Conservation (phyloP, 352 stramenopile genomes). For the Phytophthora ohioensis region DNA sequence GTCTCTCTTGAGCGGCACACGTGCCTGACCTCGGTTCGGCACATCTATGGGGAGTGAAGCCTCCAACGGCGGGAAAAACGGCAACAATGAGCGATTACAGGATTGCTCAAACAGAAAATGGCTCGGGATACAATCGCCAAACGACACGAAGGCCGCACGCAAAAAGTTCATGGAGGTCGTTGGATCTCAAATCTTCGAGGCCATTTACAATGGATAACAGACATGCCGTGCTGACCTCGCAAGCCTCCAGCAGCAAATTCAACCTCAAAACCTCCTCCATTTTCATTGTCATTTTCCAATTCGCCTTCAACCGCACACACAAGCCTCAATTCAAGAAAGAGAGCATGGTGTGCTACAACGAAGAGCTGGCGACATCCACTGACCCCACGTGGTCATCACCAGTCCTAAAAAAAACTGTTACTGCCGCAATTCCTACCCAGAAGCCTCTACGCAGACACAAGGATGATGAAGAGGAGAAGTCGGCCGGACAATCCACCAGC, state of each 20-base stretch:
- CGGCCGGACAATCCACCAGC: constrained; percentile 19
- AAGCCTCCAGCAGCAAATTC: constrained; percentile 2
- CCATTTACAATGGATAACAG: constrained; percentile 22
- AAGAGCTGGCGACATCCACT: constrained; percentile 22
- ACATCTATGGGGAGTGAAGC: constrained; percentile 28
- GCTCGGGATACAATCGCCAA: constrained; percentile 8
- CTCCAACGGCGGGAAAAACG: constrained; percentile 38
- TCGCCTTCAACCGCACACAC: constrained; percentile 10
- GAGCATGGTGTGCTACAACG: constrained; percentile 31
- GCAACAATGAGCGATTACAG: constrained; percentile 21
- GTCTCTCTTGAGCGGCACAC: constrained; percentile 6
- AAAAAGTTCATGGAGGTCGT: constrained; percentile 22
- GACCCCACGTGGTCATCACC: constrained; percentile 14
- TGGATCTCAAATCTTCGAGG: constrained; percentile 9
- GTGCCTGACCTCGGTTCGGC: constrained; percentile 31
- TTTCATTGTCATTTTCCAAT: constrained; percentile 27
- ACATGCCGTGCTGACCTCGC: background rate
- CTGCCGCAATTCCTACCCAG: constrained; percentile 15
- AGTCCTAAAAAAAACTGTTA: constrained; percentile 28
- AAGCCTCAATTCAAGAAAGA: background rate
- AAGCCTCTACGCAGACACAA: constrained; percentile 14
- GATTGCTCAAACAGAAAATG: constrained; percentile 26
- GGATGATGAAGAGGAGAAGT: constrained; percentile 23
- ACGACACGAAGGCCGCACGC: background rate
- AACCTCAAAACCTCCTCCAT: background rate